A percentile compares a stretch with the other conserved stretches of the same genome.
phyloP scores from a whole-genome alignment of 148 eudicot genomes.

The Silene conica region DNA sequence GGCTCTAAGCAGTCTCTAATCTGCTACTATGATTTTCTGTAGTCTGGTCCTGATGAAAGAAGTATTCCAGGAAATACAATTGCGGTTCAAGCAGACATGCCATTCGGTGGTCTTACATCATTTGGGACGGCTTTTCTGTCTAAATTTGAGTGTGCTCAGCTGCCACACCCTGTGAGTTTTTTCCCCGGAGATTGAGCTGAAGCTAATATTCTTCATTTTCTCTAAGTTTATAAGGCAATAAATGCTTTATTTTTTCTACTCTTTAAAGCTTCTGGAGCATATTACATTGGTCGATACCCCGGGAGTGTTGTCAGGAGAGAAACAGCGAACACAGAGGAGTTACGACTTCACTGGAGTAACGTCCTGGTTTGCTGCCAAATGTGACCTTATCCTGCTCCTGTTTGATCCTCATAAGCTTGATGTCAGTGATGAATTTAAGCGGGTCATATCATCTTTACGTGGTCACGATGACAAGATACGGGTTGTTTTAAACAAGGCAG shows the following conservation, averaged over 20 bases:
- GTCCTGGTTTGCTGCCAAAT: slow-evolving; percentile 92
- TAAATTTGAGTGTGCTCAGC: slow-evolving; percentile 84
- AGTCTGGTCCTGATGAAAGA: slow-evolving; percentile 86
- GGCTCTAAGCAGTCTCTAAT: slow-evolving; percentile 3
- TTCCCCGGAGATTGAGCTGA: background rate
- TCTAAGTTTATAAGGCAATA: background rate
- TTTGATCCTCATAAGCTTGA: slow-evolving; percentile 91
- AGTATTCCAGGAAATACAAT: slow-evolving; percentile 86
- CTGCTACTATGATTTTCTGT: slow-evolving; percentile 6
- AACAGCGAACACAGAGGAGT: slow-evolving; percentile 75
- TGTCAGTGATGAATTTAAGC: slow-evolving; percentile 84
- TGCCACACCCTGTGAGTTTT: slow-evolving; percentile 73
- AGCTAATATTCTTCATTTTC: background rate
- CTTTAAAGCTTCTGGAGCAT: slow-evolving; percentile 62
- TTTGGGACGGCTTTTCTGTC: slow-evolving; percentile 81
- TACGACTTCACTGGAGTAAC: slow-evolving; percentile 85
- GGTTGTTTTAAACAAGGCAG: slow-evolving; percentile 84
- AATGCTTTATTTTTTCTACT: slow-evolving; percentile 5
- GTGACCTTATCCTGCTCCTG: slow-evolving; percentile 71
- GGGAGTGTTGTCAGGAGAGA: slow-evolving; percentile 82
- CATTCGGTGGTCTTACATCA: slow-evolving; percentile 61
- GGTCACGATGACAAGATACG: slow-evolving; percentile 89
- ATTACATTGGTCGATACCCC: slow-evolving; percentile 85
- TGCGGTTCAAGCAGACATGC: slow-evolving; percentile 82
- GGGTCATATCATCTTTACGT: slow-evolving; percentile 67